Evolutionary conservation across 345 rosid genomes (phyloP), one percentile per base, ranked within the genome.

Genomic region (Sonneratia caseolaris): DNA sequence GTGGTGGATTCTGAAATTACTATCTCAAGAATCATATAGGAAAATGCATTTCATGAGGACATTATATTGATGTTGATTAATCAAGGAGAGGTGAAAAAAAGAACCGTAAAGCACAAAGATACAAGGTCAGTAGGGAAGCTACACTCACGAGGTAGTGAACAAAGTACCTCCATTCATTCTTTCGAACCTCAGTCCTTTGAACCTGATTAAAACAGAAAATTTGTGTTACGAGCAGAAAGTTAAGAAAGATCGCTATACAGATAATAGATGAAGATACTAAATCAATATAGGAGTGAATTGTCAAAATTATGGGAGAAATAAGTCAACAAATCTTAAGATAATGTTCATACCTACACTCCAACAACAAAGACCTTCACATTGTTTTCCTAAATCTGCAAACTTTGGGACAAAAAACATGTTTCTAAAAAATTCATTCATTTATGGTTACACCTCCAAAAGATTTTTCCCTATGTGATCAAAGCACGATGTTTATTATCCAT

Each of bases 71-170:
- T 70, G n/a, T 48, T 24, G 9, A 70, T 42, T 55, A 27, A 11
- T 57, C 11, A 70, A 36, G 8, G 37, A 21, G 37, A 68, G 62
- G 49, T n/a, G 0, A 64, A 48, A 68, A 66, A 19, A 13, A 51
- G 37, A n/a, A 15, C 47, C 56, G 35, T 48, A 66, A 36, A n/a
- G 37, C n/a, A 32, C 36, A 37, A 18, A 57, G 12, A 9, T 43
- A 53, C 48, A 69, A 37, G 68, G 14, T 59, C 21, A 8, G 22
- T 47, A 74, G 27, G 37, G 27, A 62, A 32, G 66, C 38, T 40
- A 62, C 12, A 66, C 99, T 88, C 81, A 92, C 98, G 57, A 92
- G 97, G 81, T 95, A 95, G 78, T 92, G 99, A 75, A 92, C 99
- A 78, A 86, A 90, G 84, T 88, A 95, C 84, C 78, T 84, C 96